phyloP scores from a whole-genome alignment of 441 rosid genomes.

The Bruguiera hainesii region DNA sequence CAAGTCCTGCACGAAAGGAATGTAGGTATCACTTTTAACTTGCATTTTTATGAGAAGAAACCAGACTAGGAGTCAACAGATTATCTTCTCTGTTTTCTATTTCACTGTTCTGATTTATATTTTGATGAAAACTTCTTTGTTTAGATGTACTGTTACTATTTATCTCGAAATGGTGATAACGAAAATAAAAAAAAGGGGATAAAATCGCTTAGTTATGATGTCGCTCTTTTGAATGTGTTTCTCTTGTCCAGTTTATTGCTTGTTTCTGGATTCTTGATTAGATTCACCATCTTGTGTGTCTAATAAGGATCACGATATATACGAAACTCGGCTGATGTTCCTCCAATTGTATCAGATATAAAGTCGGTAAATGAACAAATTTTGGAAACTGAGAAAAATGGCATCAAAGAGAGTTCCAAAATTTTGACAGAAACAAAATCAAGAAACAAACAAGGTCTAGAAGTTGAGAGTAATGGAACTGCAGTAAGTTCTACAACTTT shows the following conservation, averaged over 20 bases:
- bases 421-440: conserved; percentile 13
- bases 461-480: too few species aligned
- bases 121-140: neutral
- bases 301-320: neutral
- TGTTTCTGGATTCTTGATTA: neutral
- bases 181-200: neutral
- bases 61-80: neutral
- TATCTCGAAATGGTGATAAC: neutral
- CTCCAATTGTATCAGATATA: conserved; percentile 12
- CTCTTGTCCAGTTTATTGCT: neutral
- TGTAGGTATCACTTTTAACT: conserved; percentile 27
- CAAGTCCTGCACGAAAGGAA: conserved; percentile 21
- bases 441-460: neutral
- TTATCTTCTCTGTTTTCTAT: too few species aligned
- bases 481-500: too few species aligned
- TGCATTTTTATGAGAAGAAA: neutral
- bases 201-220: neutral
- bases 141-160: neutral
- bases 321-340: conserved; percentile 10
- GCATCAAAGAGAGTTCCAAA: neutral
- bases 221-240: neutral
- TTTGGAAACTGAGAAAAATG: conserved; percentile 19
- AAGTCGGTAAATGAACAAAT: conserved; percentile 4
- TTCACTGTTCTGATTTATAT: too few species aligned
- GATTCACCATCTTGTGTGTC: neutral